A percentile compares a stretch with the other conserved stretches of the same genome.
Evolutionary conservation across 768 basidiomycete genomes (phyloP).

Genomic region (Leccinellum rugosiceps): DNA sequence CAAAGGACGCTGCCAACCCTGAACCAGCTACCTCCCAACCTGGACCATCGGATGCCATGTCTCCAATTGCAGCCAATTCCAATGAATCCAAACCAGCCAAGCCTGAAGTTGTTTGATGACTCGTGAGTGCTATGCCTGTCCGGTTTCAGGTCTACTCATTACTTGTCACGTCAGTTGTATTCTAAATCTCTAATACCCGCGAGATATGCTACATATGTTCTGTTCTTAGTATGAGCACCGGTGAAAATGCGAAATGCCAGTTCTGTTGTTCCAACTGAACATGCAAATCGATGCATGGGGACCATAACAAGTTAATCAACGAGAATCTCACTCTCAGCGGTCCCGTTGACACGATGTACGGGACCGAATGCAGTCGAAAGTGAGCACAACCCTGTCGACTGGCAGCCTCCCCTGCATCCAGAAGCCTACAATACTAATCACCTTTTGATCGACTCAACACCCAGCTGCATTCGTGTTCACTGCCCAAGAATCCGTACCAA

Average conservation of each 20-base stretch:
- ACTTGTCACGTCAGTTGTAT: neutral
- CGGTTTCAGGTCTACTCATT: neutral
- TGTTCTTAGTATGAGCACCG: neutral
- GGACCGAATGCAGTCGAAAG: too few relatives aligned
- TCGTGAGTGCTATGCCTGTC: neutral
- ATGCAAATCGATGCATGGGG: too few relatives aligned
- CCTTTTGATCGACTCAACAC: slow-evolving; percentile 4
- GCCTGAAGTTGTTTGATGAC: neutral
- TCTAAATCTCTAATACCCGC: neutral
- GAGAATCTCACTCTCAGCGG: too few relatives aligned
- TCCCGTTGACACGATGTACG: too few relatives aligned
- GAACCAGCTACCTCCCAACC: slow-evolving; percentile 23
- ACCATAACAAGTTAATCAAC: too few relatives aligned
- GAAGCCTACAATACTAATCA: too few relatives aligned
- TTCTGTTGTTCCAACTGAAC: neutral
- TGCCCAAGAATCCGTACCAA: too few relatives aligned
- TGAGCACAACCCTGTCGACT: too few relatives aligned
- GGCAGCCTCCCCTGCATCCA: neutral
- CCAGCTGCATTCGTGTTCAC: slow-evolving; percentile 12
- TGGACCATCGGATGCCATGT: slow-evolving; percentile 19
- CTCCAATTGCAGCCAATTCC: slow-evolving; percentile 3
- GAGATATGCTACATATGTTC: neutral
- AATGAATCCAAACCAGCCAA: neutral
- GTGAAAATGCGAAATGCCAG: neutral
- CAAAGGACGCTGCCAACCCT: slow-evolving; percentile 9